Evolutionary conservation across 495 filamentous ascomycete species (phyloP).

Genomic region (Entonaema liquescens): DNA sequence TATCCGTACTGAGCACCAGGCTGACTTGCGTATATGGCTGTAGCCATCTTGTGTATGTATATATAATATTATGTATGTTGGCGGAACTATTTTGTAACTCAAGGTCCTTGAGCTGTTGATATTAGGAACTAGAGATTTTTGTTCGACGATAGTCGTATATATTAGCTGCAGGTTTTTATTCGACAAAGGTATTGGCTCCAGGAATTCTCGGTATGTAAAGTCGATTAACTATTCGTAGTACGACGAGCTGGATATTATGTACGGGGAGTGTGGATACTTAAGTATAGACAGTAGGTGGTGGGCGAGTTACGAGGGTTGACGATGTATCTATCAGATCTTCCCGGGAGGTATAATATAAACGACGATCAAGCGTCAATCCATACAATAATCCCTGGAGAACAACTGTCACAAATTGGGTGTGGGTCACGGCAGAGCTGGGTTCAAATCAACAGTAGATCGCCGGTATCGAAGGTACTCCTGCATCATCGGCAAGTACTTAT

Average conservation of each 20-base stretch:
- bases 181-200: constrained; percentile 25
- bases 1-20: constrained; percentile 58
- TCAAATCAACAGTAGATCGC: constrained; percentile 52
- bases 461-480: constrained; percentile 59
- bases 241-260: constrained; percentile 33
- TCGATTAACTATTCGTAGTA: constrained; percentile 40
- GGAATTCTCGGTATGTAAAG: constrained; percentile 25
- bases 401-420: constrained; percentile 60
- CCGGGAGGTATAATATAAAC: constrained; percentile 53
- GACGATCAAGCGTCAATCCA: constrained; percentile 60
- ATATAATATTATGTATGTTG: constrained; percentile 26
- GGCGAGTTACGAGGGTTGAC: constrained; percentile 49
- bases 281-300: constrained; percentile 57
- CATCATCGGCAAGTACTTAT: constrained; percentile 51
- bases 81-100: constrained; percentile 31
- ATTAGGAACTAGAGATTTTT: constrained; percentile 28
- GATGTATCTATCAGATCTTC: constrained; percentile 61
- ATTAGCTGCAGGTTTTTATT: constrained; percentile 15
- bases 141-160: constrained; percentile 37
- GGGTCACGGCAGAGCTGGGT: constrained; percentile 62
- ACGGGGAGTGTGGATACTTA: constrained; percentile 55
- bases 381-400: constrained; percentile 57
- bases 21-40: constrained; percentile 55
- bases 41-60: constrained; percentile 48
- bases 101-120: constrained; percentile 18